Percentiles rank a stretch among this genome's conserved stretches.
phyloP scores from a whole-genome alignment of 75 land plant species.

The Selaginella moellendorffii region DNA sequence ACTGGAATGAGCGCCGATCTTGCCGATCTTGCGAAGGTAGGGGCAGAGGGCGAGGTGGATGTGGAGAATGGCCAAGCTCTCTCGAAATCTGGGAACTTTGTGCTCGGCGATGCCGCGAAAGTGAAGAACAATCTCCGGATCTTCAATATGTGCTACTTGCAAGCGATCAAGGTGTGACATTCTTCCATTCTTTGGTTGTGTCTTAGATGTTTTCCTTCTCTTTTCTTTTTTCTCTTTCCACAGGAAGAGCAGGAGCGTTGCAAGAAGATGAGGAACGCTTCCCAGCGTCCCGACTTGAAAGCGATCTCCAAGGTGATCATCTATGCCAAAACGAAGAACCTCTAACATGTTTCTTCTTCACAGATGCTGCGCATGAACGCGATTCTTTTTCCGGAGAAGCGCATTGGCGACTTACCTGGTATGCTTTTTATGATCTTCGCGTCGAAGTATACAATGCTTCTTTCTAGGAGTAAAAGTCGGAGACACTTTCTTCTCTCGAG shows the following conservation, averaged over 20 bases:
- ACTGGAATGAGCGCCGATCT: no score
- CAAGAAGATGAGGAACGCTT: background rate
- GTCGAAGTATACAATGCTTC: background rate
- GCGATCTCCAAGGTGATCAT: slow-evolving; percentile 48
- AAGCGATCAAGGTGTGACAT: slow-evolving; percentile 57
- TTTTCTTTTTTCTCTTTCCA: background rate
- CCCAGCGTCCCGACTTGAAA: slow-evolving; percentile 60
- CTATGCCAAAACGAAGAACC: background rate
- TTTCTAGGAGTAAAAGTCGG: slow-evolving; percentile 68
- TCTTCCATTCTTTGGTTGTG: no score
- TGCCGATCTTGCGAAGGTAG: no score
- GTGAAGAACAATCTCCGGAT: slow-evolving; percentile 48
- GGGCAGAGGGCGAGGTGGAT: no score
- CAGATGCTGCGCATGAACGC: background rate
- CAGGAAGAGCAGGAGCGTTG: slow-evolving; percentile 15
- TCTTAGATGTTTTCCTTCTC: no score
- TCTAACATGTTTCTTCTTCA: background rate
- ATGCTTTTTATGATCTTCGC: background rate
- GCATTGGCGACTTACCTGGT: background rate
- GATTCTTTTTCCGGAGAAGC: background rate
- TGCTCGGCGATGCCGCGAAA: background rate
- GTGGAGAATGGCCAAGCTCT: no score
- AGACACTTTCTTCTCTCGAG: slow-evolving; percentile 65
- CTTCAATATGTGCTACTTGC: slow-evolving; percentile 51
- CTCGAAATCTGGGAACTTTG: no score